Percentiles rank a stretch among this genome's conserved stretches.
phyloP scores from a whole-genome alignment of 805 yeast genomes.

The Torulaspora delbrueckii region DNA sequence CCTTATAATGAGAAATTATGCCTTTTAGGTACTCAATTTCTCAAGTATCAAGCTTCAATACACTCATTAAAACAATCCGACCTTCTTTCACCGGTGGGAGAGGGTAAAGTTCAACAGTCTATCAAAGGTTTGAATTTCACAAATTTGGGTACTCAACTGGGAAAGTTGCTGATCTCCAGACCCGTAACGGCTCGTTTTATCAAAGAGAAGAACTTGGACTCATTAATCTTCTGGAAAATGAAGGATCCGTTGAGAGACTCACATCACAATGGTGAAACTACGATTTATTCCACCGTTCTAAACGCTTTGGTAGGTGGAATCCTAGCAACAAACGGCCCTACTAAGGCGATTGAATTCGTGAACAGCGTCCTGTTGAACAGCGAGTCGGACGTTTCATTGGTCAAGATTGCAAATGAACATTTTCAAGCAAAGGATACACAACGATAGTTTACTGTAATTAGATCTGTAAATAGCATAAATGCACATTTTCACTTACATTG shows the following conservation, averaged over 20 bases:
- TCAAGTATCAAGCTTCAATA: conserved; percentile 41
- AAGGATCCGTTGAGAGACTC: conserved; percentile 45
- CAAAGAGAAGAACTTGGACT: conserved; percentile 43
- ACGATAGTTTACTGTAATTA: conserved; percentile 1
- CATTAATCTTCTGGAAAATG: conserved; percentile 63
- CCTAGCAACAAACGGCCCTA: conserved; percentile 55
- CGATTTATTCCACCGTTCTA: conserved; percentile 50
- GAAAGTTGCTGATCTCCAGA: conserved; percentile 50
- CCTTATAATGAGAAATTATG: conserved; percentile 87
- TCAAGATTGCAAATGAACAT: conserved; percentile 16
- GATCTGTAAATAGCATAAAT: conserved; percentile 6
- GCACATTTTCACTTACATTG: conserved; percentile 3
- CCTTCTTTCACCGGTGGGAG: conserved; percentile 8
- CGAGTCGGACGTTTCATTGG: conserved; percentile 18
- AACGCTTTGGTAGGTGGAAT: conserved; percentile 68
- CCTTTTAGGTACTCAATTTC: conserved; percentile 61
- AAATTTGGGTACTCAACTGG: conserved; percentile 51
- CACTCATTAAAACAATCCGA: conserved; percentile 29
- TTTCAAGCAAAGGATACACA: neutral
- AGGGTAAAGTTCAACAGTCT: conserved; percentile 27
- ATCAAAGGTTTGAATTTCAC: conserved; percentile 52
- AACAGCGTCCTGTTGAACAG: conserved; percentile 43
- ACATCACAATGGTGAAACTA: conserved; percentile 51
- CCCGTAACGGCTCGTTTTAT: conserved; percentile 50
- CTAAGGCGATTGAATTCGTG: conserved; percentile 54